These are phyloP conservation scores for Triticum timopheevii DNA, from an alignment of 176 grass and related monocot species.

Conservation along the genomic window DNA sequence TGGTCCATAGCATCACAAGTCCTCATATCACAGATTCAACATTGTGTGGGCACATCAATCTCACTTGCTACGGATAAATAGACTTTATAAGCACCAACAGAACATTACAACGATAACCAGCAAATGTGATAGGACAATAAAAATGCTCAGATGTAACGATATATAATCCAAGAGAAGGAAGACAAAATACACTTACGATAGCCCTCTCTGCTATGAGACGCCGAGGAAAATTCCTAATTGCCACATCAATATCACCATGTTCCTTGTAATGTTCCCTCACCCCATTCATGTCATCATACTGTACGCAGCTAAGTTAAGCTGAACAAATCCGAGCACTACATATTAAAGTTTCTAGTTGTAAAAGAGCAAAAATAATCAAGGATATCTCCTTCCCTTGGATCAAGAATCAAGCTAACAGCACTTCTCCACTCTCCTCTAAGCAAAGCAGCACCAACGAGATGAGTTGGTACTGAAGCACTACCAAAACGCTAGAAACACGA, in stretches of 20 bases:
- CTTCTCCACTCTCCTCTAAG: constrained; percentile 90
- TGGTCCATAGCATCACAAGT: neutral
- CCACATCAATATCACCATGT: constrained; percentile 59
- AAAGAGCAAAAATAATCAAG: constrained; percentile 34
- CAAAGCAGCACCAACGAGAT: constrained; percentile 84
- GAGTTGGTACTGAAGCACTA: constrained; percentile 84
- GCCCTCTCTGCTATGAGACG: constrained; percentile 75
- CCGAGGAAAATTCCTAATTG: constrained; percentile 66
- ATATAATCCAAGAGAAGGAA: constrained; percentile 9
- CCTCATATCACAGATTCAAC: neutral
- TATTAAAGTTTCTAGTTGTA: constrained; percentile 24
- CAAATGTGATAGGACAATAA: neutral
- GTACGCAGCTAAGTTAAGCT: constrained; percentile 49
- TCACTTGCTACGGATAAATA: neutral
- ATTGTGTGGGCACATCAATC: neutral
- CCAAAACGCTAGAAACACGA: constrained; percentile 76
- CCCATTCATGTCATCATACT: constrained; percentile 58
- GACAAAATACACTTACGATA: constrained; percentile 59
- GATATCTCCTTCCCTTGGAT: constrained; percentile 87
- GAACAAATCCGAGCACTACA: constrained; percentile 27
- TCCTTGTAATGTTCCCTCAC: constrained; percentile 66
- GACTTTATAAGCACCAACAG: neutral
- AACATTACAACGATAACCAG: constrained; percentile 13
- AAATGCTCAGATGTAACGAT: neutral
- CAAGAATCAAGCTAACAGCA: constrained; percentile 86